Percentiles rank a stretch among this genome's conserved stretches.
Conservation (phyloP, 2,329 filamentous ascomycete genomes). For the Aspergillus jensenii region DNA sequence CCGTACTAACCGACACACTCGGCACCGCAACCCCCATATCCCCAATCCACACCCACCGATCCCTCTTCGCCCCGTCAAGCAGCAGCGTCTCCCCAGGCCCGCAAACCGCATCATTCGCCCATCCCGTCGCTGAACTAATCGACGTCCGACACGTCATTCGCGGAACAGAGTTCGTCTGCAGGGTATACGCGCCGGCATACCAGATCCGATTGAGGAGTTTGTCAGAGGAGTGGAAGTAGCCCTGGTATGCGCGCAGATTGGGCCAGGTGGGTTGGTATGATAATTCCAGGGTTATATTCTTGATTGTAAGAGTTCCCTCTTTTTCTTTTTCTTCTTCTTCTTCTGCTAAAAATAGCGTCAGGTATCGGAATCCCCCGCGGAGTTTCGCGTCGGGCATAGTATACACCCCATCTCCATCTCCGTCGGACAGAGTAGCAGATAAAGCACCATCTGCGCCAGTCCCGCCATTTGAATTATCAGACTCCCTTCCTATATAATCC, state of each 20-base stretch:
- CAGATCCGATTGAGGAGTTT: slow-evolving; percentile 57
- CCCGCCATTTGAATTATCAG: slow-evolving; percentile 50
- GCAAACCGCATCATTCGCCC: slow-evolving; percentile 42
- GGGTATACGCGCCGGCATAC: slow-evolving; percentile 57
- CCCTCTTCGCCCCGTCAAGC: slow-evolving; percentile 45
- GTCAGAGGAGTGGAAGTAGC: slow-evolving; percentile 54
- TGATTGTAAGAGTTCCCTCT: slow-evolving; percentile 36
- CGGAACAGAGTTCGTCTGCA: slow-evolving; percentile 48
- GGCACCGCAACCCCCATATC: slow-evolving; percentile 54
- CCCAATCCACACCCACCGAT: slow-evolving; percentile 48
- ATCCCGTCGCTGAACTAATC: slow-evolving; percentile 32
- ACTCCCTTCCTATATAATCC: slow-evolving; percentile 49
- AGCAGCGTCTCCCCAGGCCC: slow-evolving; percentile 44
- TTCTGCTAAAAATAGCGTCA: slow-evolving; percentile 40
- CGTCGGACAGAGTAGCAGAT: slow-evolving; percentile 35
- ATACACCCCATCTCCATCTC: slow-evolving; percentile 38
- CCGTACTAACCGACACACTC: slow-evolving; percentile 43
- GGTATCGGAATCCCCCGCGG: slow-evolving; percentile 47
- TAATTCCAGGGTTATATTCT: slow-evolving; percentile 45
- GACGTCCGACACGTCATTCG: slow-evolving; percentile 38
- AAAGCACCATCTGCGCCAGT: slow-evolving; percentile 46
- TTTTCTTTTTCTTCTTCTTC: slow-evolving; percentile 30
- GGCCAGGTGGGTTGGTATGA: slow-evolving; percentile 53
- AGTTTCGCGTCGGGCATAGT: slow-evolving; percentile 40
- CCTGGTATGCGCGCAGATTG: slow-evolving; percentile 53